Conservation (phyloP, 2,329 filamentous ascomycete species). For the Fusarium foetens region DNA sequence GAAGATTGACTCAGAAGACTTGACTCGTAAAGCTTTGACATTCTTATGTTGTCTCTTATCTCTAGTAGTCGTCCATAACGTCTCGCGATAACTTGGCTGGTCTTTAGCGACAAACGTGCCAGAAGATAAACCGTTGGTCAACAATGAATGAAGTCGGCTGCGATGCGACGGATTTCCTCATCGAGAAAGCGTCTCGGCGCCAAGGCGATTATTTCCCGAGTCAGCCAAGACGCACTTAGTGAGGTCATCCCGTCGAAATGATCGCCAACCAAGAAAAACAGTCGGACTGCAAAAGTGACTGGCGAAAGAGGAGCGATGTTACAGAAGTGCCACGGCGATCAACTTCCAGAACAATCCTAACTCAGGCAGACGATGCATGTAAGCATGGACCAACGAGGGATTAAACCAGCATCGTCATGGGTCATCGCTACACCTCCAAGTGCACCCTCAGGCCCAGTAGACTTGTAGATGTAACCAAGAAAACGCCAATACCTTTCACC, state of each 20-base stretch:
- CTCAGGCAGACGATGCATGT: neutral
- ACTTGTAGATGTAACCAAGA: neutral
- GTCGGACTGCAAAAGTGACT: neutral
- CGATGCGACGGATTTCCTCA: neutral
- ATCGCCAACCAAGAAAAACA: slow-evolving; percentile 5
- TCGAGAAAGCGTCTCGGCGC: neutral
- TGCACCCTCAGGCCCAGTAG: neutral
- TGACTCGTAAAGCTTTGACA: neutral
- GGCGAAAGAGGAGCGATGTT: neutral
- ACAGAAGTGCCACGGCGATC: slow-evolving; percentile 33
- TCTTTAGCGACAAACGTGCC: neutral
- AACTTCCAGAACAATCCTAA: slow-evolving; percentile 6
- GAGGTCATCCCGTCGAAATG: slow-evolving; percentile 25
- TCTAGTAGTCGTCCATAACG: neutral
- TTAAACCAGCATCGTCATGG: slow-evolving; percentile 7
- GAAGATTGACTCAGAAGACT: neutral
- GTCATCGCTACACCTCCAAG: neutral
- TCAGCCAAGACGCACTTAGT: slow-evolving; percentile 11
- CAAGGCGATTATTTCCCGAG: slow-evolving; percentile 28
- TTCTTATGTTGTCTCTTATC: neutral
- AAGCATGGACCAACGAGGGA: slow-evolving; percentile 30
- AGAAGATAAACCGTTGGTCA: neutral
- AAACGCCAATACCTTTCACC: neutral
- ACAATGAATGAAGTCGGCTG: neutral
- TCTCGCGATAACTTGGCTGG: neutral